Evolutionary conservation across 306 rosid genomes (phyloP), one percentile per base, ranked within the genome.

Genomic region (Dryas octopetala): DNA sequence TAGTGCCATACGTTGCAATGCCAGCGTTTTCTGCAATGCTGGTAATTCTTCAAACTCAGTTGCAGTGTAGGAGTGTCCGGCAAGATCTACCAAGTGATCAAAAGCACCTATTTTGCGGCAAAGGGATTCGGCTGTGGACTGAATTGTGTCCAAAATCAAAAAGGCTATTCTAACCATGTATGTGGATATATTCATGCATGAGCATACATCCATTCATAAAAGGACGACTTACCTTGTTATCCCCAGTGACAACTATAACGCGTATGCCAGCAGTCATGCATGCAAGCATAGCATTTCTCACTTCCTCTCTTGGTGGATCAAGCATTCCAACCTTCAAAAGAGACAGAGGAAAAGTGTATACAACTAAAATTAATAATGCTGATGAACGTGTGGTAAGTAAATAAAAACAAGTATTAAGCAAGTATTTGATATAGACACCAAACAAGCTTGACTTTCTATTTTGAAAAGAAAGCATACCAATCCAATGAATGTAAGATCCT

Each of bases 271-370:
- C 99, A 65, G 91, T 90, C 96, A 90, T 95, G 81, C 99, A 95
- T 46, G 97, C 78, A 80, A 91, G 83, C 97, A 95, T 91, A 62
- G 99, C 97, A 79, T 85, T 89, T 88, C 89, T 87, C 81, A 95
- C 99, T 90, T 95, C 99, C 79, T 87, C 99, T 78, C 99, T 86
- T 38, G 99, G 99, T 85, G 97, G 99, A 89, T 95, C 99, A 78
- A 85, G 95, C 97, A 95, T 91, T 83, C 98, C 98, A 71, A 91
- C 93, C 98, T 94, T 85, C 83, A 82, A 71, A 70, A 73, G 62
- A 60, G 44, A 19, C 41, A 23, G 58, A 4, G 74, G 71, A 62
- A 53, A 76, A 72, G 43, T 38, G 76, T 52, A 73, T 71, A 3
- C 68, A 46, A 74, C 54, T 59, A 19, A 23, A 65, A 45, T 26